Percentiles rank a stretch among this genome's conserved stretches.
phyloP scores from a whole-genome alignment of 2,329 filamentous ascomycete species.

The Alternaria sp. region DNA sequence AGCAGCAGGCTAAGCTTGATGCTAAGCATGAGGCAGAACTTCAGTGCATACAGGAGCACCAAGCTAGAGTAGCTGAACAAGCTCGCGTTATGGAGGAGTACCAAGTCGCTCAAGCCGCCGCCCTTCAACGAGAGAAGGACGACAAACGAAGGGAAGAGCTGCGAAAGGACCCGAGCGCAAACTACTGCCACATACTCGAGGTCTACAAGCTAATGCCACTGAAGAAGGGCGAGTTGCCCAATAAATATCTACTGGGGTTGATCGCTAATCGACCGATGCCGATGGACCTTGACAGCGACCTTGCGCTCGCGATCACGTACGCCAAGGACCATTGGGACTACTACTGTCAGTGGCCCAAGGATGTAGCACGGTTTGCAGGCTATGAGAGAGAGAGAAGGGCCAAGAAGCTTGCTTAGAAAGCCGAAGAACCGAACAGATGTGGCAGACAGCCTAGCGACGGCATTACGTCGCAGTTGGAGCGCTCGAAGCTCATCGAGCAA shows the following conservation, averaged over 20 bases:
- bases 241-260: conserved; percentile 10
- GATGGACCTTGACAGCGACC: conserved; percentile 10
- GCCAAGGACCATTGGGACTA: conserved; percentile 24
- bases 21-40: neutral
- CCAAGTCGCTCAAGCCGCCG: neutral
- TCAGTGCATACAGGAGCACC: neutral
- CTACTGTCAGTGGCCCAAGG: conserved; percentile 10
- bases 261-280: conserved; percentile 22
- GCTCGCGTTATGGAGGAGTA: neutral
- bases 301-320: conserved; percentile 16
- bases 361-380: neutral
- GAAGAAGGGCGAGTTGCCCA: neutral
- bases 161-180: conserved; percentile 8
- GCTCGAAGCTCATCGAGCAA: conserved; percentile 69
- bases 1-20: neutral
- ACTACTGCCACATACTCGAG: conserved; percentile 21
- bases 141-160: conserved; percentile 10
- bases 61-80: neutral
- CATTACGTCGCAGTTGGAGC: conserved; percentile 80
- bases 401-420: neutral
- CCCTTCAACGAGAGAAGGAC: conserved; percentile 5
- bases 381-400: conserved; percentile 2
- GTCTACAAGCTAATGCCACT: neutral
- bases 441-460: conserved; percentile 72
- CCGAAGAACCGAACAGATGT: neutral